Evolutionary conservation across 1,284 basidiomycete genomes (phyloP).

Genomic region (Marasmius fiardii): DNA sequence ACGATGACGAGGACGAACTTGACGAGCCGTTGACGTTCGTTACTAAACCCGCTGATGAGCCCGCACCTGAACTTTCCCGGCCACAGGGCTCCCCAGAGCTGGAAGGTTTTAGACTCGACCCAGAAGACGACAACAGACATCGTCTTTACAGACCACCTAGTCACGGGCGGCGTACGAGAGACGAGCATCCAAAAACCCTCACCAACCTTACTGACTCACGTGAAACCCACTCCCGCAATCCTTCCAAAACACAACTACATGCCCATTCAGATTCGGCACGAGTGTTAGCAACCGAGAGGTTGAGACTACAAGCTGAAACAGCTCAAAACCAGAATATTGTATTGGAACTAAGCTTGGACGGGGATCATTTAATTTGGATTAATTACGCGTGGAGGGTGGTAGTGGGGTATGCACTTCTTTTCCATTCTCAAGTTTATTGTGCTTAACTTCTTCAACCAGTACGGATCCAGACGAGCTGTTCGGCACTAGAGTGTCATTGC

Average conservation of each 20-base stretch:
- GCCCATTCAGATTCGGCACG: conserved; percentile 69
- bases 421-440: conserved; percentile 11
- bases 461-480: conserved; percentile 82
- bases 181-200: conserved; percentile 51
- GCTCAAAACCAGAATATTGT: conserved; percentile 95
- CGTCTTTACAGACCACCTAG: conserved; percentile 47
- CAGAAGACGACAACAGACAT: conserved; percentile 56
- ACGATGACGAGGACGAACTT: conserved; percentile 87
- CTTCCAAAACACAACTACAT: conserved; percentile 43
- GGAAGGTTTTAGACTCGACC: conserved; percentile 42
- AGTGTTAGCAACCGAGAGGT: conserved; percentile 77
- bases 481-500: conserved; percentile 77
- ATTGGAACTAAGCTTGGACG: conserved; percentile 91
- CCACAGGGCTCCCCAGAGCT: conserved; percentile 40
- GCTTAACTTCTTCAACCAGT: conserved; percentile 38
- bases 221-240: conserved; percentile 28
- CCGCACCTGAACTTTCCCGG: conserved; percentile 40
- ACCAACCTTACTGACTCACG: conserved; percentile 31
- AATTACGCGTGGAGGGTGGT: conserved; percentile 95
- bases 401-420: conserved; percentile 65
- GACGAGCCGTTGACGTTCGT: conserved; percentile 90
- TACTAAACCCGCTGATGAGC: conserved; percentile 74
- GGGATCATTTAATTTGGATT: conserved; percentile 89
- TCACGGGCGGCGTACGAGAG: conserved; percentile 52
- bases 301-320: conserved; percentile 85